A percentile compares a stretch with the other conserved stretches of the same genome.
Conservation (phyloP, 805 yeast species). For the Spathaspora arborariae region DNA sequence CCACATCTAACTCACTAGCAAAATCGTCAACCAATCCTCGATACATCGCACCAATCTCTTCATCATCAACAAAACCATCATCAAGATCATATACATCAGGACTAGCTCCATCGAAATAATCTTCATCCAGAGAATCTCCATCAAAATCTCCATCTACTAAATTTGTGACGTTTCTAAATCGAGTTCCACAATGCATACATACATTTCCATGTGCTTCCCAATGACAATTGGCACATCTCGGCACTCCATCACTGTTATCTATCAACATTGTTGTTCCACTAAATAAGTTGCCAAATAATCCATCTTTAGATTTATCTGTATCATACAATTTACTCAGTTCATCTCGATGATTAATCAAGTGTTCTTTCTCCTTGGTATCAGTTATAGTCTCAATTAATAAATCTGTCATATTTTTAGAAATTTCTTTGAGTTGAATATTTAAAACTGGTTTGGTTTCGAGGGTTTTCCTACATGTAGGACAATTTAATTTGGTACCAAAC, state of each 20-base stretch:
- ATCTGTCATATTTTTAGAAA: slow-evolving; percentile 34
- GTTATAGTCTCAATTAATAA: slow-evolving; percentile 32
- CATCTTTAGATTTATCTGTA: slow-evolving; percentile 32
- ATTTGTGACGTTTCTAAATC: slow-evolving; percentile 38
- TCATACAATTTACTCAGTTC: slow-evolving; percentile 33
- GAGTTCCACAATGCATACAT: slow-evolving; percentile 67
- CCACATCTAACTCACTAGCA: slow-evolving; percentile 9
- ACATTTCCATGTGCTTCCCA: slow-evolving; percentile 71
- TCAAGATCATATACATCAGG: slow-evolving; percentile 23
- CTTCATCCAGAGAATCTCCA: slow-evolving; percentile 31
- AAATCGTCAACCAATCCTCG: slow-evolving; percentile 13
- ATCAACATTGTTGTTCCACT: slow-evolving; percentile 49
- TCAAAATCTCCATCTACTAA: slow-evolving; percentile 32
- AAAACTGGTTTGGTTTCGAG: slow-evolving; percentile 48
- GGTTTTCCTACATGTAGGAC: slow-evolving; percentile 63
- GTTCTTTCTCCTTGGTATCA: slow-evolving; percentile 20
- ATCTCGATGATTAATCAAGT: slow-evolving; percentile 21
- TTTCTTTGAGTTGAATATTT: slow-evolving; percentile 49
- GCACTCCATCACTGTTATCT: slow-evolving; percentile 67
- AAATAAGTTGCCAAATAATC: slow-evolving; percentile 49
- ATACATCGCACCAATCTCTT: slow-evolving; percentile 20
- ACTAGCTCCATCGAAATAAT: slow-evolving; percentile 11
- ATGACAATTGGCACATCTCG: slow-evolving; percentile 71
- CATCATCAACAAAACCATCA: slow-evolving; percentile 31
- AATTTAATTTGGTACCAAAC: slow-evolving; percentile 54